phyloP scores from a whole-genome alignment of 345 rosid species.

The Eucalyptus grandis region DNA sequence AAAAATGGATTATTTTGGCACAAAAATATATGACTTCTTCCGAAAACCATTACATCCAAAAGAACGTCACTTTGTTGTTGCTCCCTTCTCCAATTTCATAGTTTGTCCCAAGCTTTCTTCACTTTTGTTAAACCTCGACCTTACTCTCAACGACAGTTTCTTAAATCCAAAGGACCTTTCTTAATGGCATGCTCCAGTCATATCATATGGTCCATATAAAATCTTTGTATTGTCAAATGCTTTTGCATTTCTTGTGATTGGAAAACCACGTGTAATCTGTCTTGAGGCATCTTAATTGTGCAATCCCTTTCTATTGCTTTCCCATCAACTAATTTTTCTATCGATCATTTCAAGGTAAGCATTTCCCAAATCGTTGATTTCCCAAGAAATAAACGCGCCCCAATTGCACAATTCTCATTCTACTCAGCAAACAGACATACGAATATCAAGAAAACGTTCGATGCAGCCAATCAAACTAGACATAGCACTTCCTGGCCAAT shows the following conservation, averaged over 20 bases:
- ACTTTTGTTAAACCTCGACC: not conserved
- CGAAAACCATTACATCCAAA: not conserved
- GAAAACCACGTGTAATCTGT: not conserved
- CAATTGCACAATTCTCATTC: not conserved
- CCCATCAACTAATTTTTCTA: not conserved
- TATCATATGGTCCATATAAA: not conserved
- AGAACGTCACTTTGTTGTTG: not conserved
- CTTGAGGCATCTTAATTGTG: not conserved
- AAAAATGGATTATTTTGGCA: not conserved
- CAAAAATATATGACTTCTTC: not conserved
- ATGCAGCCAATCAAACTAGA: not conserved
- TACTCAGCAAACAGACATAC: not conserved
- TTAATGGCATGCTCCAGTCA: not conserved
- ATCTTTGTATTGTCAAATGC: not conserved
- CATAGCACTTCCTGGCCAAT: not conserved
- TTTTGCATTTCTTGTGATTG: not conserved
- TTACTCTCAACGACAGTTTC: not conserved
- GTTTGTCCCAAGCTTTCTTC: not conserved
- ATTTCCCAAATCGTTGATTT: not conserved
- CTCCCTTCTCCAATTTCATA: not conserved
- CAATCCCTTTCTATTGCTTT: not conserved
- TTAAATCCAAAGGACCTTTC: not conserved
- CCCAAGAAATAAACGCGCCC: not conserved
- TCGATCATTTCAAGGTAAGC: not conserved
- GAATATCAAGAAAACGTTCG: not conserved